These are phyloP conservation scores for Syzygium jambos DNA, from an alignment of 345 rosid species.

Conservation along the genomic window DNA sequence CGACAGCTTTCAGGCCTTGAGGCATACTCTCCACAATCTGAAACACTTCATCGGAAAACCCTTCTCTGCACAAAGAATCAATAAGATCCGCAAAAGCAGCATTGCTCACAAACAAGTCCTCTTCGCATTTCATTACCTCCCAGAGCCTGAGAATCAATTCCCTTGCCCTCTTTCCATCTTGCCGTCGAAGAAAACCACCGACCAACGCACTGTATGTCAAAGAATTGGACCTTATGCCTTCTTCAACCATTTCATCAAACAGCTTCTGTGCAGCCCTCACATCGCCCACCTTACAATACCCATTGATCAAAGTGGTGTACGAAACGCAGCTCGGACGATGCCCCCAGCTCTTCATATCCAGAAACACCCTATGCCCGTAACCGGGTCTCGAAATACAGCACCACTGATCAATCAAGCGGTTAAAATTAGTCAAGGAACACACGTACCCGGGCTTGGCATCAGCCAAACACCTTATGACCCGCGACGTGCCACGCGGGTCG, in stretches of 20 bases:
- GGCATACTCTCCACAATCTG: conserved; percentile 64
- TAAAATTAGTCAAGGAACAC: conserved; percentile 60
- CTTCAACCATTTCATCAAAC: conserved; percentile 63
- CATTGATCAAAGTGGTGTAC: conserved; percentile 53
- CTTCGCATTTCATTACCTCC: conserved; percentile 45
- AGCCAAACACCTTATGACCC: conserved; percentile 34
- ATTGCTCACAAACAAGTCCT: conserved; percentile 23
- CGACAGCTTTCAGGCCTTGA: conserved; percentile 35
- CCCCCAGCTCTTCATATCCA: conserved; percentile 53
- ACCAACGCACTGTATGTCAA: conserved; percentile 53
- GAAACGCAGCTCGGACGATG: conserved; percentile 60
- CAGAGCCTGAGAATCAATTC: conserved; percentile 50
- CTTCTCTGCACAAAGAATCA: conserved; percentile 63
- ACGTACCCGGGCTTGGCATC: conserved; percentile 48
- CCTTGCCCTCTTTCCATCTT: conserved; percentile 29
- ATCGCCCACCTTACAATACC: conserved; percentile 38
- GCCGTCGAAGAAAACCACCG: conserved; percentile 45
- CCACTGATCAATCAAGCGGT: conserved; percentile 63
- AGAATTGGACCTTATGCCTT: conserved; percentile 39
- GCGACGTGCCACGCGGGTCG: conserved; percentile 32
- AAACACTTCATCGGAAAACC: conserved; percentile 50
- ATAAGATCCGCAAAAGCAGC: conserved; percentile 66
- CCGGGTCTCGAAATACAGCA: conserved; percentile 29
- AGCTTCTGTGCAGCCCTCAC: conserved; percentile 39
- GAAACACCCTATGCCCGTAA: conserved; percentile 49